Base-by-base conservation (phyloP, 768 basidiomycete genomes). In the Trametes punicea region DNA sequence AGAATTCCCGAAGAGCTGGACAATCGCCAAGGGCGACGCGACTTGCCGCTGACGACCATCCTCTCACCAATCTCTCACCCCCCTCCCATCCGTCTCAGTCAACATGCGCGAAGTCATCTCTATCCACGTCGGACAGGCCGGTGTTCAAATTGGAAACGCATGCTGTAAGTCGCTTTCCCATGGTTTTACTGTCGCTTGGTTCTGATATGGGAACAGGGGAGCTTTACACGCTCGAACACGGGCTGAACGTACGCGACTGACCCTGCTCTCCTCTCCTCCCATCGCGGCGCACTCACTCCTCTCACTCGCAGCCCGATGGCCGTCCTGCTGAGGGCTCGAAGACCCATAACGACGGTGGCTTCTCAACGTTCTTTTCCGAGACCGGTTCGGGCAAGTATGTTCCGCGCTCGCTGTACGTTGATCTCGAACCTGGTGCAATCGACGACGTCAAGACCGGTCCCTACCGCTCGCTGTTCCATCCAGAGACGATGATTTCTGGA, bases 361-460 rank as follows among this genome's bases (percentile, higher is more conserved):
- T 98, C 77, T 91, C 90, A 46, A 98, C 96, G 41, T 98, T 99
- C 83, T 99, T 98, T 79, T 94, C 92, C 36, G 96, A 91, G 74
- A 90, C 89, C 46, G 89, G 90, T 65, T 84, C 88, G 42, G 94
- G 94, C 61, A 97, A 97, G 79, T 85, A 93, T 72, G 96, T 97
- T 44, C 97, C 97, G 21, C 87, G 96, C 58, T 96, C 95, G 38
- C 86, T 99, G 64, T 98, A 98, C 77, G 86, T 98, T 62, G 93
- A 95, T 72, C 81, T 94, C 63, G 95, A 98, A 74, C 94, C 95
- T 41, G 91, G 93, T 68, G 93, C 85, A 65, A 87, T 98, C 68
- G 95, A 98, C 70, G 93, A 94, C 66, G 92, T 99, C 71, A 90
- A 92, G 74, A 86, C 82, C 39, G 96, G 96, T 64, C 81, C 85